Conservation (phyloP, 169 alveolate species). For the Eimeria acervulina region DNA sequence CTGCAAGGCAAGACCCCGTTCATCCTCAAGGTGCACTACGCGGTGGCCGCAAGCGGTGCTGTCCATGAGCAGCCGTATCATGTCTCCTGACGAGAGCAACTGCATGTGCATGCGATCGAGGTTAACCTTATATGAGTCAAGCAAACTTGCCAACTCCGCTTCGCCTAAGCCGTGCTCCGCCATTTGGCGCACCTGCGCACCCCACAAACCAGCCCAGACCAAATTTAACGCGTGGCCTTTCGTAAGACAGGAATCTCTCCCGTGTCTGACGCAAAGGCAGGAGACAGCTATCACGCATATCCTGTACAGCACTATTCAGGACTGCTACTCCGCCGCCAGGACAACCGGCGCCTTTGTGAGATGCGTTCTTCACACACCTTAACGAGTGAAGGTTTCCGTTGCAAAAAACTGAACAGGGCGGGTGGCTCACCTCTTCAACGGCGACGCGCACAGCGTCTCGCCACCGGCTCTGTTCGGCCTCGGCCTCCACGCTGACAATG, state of each 20-base stretch:
- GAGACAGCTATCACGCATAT: neutral
- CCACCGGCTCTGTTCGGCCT: slow-evolving; percentile 70
- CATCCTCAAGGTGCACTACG: slow-evolving; percentile 79
- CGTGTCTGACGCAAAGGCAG: neutral
- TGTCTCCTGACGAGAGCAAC: slow-evolving; percentile 77
- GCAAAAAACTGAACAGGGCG: neutral
- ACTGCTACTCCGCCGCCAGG: neutral
- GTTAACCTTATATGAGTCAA: slow-evolving; percentile 55
- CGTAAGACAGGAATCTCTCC: neutral
- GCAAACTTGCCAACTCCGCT: slow-evolving; percentile 66
- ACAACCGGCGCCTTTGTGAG: neutral
- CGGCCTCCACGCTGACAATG: slow-evolving; percentile 70
- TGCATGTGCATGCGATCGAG: slow-evolving; percentile 76
- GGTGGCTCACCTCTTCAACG: slow-evolving; percentile 61
- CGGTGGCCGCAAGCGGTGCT: slow-evolving; percentile 77
- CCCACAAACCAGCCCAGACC: neutral
- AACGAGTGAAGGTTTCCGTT: neutral
- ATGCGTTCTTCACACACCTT: neutral
- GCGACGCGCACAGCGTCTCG: slow-evolving; percentile 70
- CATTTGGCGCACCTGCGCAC: slow-evolving; percentile 75
- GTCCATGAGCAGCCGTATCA: slow-evolving; percentile 81
- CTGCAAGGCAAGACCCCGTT: slow-evolving; percentile 74
- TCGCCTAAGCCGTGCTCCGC: slow-evolving; percentile 74
- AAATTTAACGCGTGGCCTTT: neutral
- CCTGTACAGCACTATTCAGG: neutral